Percentiles rank a stretch among this genome's conserved stretches.
Conservation (phyloP, 2,329 filamentous ascomycete genomes). For the Fusarium concolor region DNA sequence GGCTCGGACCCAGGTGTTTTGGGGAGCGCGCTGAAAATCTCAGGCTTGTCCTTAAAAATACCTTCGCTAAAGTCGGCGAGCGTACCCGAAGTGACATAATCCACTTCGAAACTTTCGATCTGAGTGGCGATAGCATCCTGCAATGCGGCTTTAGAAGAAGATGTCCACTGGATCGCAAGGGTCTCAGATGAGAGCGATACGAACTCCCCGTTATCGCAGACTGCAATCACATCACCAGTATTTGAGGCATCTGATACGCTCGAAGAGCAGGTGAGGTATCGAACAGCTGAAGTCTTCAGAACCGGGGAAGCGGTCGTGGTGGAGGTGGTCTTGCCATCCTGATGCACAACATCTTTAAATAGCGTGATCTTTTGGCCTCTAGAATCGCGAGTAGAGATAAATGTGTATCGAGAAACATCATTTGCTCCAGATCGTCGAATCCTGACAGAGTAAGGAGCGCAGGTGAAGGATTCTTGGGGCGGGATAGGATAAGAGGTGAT, state of each 20-base stretch:
- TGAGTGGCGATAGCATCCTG: constrained; percentile 51
- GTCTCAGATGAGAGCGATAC: constrained; percentile 69
- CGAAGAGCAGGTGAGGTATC: constrained; percentile 51
- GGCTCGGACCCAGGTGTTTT: constrained; percentile 59
- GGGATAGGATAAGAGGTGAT: constrained; percentile 76
- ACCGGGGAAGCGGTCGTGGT: constrained; percentile 58
- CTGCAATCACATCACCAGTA: constrained; percentile 60
- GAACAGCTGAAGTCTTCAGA: constrained; percentile 54
- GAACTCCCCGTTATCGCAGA: constrained; percentile 71
- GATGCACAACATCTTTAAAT: constrained; percentile 68
- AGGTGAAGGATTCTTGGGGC: constrained; percentile 72
- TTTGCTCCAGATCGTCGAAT: constrained; percentile 60
- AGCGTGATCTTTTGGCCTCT: constrained; percentile 65
- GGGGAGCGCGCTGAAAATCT: constrained; percentile 64
- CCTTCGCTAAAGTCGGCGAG: constrained; percentile 64
- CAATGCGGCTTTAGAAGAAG: constrained; percentile 50
- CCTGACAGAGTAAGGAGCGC: constrained; percentile 69
- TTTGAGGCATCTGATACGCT: constrained; percentile 42
- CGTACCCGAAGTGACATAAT: constrained; percentile 60
- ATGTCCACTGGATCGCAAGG: constrained; percentile 51
- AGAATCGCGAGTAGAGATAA: constrained; percentile 65
- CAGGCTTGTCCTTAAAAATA: constrained; percentile 65
- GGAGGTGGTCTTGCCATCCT: constrained; percentile 64
- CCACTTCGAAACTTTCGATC: constrained; percentile 58
- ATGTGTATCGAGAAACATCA: constrained; percentile 69